phyloP scores from a whole-genome alignment of 306 rosid genomes.

The Begonia masoniana region DNA sequence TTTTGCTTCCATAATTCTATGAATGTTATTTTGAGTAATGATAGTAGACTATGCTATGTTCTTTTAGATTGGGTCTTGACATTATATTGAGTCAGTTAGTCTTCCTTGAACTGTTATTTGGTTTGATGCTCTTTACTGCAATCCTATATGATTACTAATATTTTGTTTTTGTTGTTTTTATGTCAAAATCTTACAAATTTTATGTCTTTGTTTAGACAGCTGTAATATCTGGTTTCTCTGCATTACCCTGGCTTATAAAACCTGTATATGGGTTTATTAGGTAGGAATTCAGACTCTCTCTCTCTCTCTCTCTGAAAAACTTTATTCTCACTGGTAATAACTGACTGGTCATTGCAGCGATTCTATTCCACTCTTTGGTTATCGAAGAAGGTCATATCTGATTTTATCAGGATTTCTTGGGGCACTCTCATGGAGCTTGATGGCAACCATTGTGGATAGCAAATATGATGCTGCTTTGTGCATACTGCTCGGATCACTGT shows the following conservation, averaged over 20 bases:
- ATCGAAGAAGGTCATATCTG: conserved; percentile 90
- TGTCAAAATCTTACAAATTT: conserved; percentile 19
- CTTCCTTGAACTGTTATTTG: no score
- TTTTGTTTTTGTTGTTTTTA: background rate
- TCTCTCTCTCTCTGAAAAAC: conserved; percentile 1
- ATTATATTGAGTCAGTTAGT: no score
- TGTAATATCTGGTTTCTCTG: conserved; percentile 70
- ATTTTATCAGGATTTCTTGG: conserved; percentile 94
- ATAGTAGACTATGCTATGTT: background rate
- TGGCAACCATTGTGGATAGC: conserved; percentile 76
- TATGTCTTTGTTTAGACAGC: conserved; percentile 73
- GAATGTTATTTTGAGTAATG: conserved; percentile 5
- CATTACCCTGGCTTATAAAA: conserved; percentile 88
- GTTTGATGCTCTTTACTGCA: no score
- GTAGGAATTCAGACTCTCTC: conserved; percentile 25
- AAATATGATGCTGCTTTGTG: conserved; percentile 75
- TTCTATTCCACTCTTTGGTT: conserved; percentile 95
- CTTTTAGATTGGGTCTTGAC: no score
- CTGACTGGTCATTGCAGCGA: conserved; percentile 46
- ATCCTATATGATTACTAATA: no score
- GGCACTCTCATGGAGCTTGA: conserved; percentile 86
- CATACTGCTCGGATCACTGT: conserved; percentile 90
- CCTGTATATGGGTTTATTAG: conserved; percentile 93
- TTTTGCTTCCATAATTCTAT: conserved; percentile 9
- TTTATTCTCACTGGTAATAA: background rate